Conservation (phyloP, 495 filamentous ascomycete species). For the Sphaerosporella brunnea region DNA sequence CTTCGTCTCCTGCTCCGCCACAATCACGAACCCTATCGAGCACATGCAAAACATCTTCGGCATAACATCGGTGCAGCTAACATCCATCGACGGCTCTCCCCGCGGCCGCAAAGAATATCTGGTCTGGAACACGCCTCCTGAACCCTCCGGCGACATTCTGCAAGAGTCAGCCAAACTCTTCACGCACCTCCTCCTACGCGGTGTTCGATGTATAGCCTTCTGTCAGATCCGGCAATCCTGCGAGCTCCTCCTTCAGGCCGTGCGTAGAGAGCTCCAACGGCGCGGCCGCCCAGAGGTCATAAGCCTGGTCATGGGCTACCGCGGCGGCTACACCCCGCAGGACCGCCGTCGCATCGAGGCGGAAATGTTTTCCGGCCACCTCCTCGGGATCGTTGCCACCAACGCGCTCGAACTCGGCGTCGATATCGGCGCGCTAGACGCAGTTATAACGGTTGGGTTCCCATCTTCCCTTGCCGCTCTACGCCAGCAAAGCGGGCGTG, state of each 20-base stretch:
- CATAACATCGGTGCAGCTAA: constrained; percentile 53
- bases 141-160: constrained; percentile 71
- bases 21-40: constrained; percentile 73
- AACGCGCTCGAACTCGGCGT: constrained; percentile 85
- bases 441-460: constrained; percentile 84
- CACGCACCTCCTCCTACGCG: constrained; percentile 72
- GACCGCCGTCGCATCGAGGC: constrained; percentile 78
- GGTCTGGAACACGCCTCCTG: constrained; percentile 96
- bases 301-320: constrained; percentile 78
- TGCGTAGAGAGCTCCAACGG: constrained; percentile 54
- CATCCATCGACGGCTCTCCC: constrained; percentile 85
- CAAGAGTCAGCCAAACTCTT: constrained; percentile 76
- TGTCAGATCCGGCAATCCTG: constrained; percentile 74
- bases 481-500: constrained; percentile 84
- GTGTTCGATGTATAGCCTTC: constrained; percentile 87
- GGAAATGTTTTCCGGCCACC: constrained; percentile 92
- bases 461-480: constrained; percentile 89
- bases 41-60: constrained; percentile 93
- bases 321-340: constrained; percentile 89
- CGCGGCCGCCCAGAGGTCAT: constrained; percentile 58
- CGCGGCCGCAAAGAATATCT: constrained; percentile 88
- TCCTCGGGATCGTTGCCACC: constrained; percentile 87
- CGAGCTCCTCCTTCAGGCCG: constrained; percentile 64
- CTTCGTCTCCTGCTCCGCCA: constrained; percentile 95
- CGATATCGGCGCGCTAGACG: constrained; percentile 89